Evolutionary conservation across 2,329 filamentous ascomycete species (phyloP).

Genomic region (Periconia sp.): DNA sequence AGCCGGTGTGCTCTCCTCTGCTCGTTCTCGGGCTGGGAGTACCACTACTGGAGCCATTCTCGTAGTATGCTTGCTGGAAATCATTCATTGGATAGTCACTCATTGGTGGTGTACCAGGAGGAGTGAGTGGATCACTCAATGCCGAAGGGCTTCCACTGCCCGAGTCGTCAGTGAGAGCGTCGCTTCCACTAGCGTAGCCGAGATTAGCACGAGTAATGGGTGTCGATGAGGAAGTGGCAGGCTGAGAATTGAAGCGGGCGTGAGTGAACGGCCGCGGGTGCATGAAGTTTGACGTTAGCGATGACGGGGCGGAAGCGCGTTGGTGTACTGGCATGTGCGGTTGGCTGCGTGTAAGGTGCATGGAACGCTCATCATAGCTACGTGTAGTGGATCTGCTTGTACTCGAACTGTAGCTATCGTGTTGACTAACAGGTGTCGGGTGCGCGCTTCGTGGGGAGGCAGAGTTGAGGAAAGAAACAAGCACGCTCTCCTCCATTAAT

Average conservation of each 20-base stretch:
- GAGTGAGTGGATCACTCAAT: conserved; percentile 68
- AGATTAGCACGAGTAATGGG: conserved; percentile 30
- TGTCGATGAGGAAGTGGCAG: conserved; percentile 33
- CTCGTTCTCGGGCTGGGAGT: conserved; percentile 42
- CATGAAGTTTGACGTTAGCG: conserved; percentile 41
- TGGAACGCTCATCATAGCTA: conserved; percentile 45
- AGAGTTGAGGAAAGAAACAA: conserved; percentile 86
- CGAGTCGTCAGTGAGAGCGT: conserved; percentile 63
- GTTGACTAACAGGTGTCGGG: conserved; percentile 36
- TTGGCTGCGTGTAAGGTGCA: conserved; percentile 28
- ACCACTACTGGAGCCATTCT: conserved; percentile 33
- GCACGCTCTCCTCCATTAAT: conserved; percentile 94
- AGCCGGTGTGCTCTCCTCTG: conserved; percentile 39
- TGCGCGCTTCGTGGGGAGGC: conserved; percentile 54
- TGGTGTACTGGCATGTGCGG: conserved; percentile 36
- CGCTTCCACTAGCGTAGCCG: conserved; percentile 47
- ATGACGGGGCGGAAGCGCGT: conserved; percentile 43
- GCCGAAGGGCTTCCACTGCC: conserved; percentile 54
- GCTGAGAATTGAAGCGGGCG: conserved; percentile 41
- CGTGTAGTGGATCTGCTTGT: conserved; percentile 42
- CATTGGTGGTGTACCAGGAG: conserved; percentile 76
- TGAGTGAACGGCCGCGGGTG: conserved; percentile 38
- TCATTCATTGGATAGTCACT: conserved; percentile 50
- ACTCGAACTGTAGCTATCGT: conserved; percentile 46
- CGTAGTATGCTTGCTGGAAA: conserved; percentile 38